Base-by-base conservation (phyloP, 257 asterid species). In the Solanum bulbocastanum region DNA sequence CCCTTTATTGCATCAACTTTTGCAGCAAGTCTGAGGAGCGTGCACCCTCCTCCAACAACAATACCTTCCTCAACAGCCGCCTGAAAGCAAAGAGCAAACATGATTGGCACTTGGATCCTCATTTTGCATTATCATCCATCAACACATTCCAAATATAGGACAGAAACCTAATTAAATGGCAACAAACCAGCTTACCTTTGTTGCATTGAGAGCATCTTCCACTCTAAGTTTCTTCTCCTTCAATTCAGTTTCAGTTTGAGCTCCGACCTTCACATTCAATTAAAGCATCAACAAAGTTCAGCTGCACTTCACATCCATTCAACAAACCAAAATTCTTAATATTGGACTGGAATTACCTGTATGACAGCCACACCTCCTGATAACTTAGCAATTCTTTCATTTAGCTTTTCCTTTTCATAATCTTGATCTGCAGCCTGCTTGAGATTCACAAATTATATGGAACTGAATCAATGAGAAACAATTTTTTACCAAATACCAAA, bases 51-150 rank as follows among this genome's bases (percentile, higher is more conserved):
- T 33, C 99, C 99, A 73, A 97, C 99, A 88, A 97, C 98, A 86
- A 97, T 97, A 65, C 99, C 99, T 90, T 97, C 99, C 95, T 97
- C 99, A 86, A 97, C 99, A 88, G 99, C 99, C 5, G 99, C 99
- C 99, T 97, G 94, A 32, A 87, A 86, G 62, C 68, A 81, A 49
- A 56, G 52, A 74, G 83, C 52, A 74, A 62, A 73, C 71, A 90
- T 88, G 12, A 30, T 44, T 18, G 39, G 6, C 52, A 30, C 69
- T 49, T 49, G 18, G 15, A 27, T 46, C 68, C 15, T 52, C 83
- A 52, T 27, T 16, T 72, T 62, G 75, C 58, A 49, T 23, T 13
- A 39, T 65, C 36, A 84, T 56, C 85, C 84, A 73, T 39, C 30
- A 84, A 72, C 37, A 73, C 44, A 27, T 14, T 40, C 22, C 52